Evolutionary conservation across 345 rosid genomes (phyloP).

Genomic region (Lenwebbia sp.): DNA sequence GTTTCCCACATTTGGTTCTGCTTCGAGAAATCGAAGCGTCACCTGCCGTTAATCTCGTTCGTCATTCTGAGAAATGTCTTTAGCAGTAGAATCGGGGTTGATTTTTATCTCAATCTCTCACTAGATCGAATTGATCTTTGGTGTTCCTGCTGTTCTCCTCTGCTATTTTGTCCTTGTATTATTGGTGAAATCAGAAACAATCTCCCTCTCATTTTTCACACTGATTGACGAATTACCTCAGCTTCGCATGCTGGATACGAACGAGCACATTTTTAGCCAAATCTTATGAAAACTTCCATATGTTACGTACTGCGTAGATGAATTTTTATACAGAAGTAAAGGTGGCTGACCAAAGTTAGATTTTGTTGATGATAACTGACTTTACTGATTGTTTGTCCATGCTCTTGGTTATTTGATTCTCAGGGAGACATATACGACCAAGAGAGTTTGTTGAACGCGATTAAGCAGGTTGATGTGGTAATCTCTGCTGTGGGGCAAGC

Average conservation of each 20-base stretch:
- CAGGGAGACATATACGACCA: slow-evolving; percentile 4
- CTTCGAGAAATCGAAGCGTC: not conserved
- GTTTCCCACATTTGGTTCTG: not conserved
- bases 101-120: not conserved
- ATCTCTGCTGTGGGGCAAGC: not conserved
- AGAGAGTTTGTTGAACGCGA: not conserved
- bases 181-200: too few species aligned
- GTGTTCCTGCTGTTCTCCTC: not conserved
- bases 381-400: not conserved
- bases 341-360: too few species aligned
- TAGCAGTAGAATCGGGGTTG: not conserved
- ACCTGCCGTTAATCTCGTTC: not conserved
- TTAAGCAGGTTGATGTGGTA: not conserved
- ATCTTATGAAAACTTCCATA: not conserved
- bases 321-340: not conserved
- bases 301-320: not conserved
- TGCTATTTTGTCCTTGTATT: not conserved
- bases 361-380: not conserved
- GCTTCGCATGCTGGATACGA: not conserved
- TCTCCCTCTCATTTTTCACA: too few species aligned
- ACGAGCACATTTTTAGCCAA: not conserved
- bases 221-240: not conserved
- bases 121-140: not conserved
- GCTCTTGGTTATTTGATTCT: not conserved
- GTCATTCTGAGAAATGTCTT: not conserved